Evolutionary conservation across 164 flowering plant species (phyloP), one percentile per base, ranked within the genome.

Genomic region (Vitis labrusca): DNA sequence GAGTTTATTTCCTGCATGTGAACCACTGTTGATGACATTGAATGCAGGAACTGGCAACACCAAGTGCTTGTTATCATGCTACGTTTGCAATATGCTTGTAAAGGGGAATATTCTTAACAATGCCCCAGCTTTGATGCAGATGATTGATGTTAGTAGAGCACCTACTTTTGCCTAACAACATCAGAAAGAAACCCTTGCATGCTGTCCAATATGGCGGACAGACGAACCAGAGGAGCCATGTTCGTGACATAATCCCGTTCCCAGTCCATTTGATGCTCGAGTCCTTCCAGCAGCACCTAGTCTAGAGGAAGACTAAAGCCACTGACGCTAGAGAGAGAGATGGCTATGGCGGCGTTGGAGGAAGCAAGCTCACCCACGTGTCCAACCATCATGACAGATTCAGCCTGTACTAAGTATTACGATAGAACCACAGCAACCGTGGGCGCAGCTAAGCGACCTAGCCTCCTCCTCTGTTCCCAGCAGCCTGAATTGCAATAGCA

Each of bases 321-420:
- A 10, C 80, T 74, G 65, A 80, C 83, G 2, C 37, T 65, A 9
- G 66, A 30, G 54, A 80, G 61, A 50, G 83, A 80, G 56, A 61
- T 32, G 29, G 83, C 83, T 2, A 80, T 66, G 60, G 83, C 67
- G 59, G 79, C 59, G 69, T 80, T 74, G 1, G 83, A 74, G 44
- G 77, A 80, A 65, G 71, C 50, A n/a, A 80, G 83, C 58, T 74
- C 71, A 12, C 78, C 72, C 0, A 80, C 59, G 63, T 87, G 91
- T 15, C 91, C 91, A n/a, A 87, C 88, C 82, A 87, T 80, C 86
- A 85, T 87, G 51, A 77, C 64, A 1, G 87, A 83, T 2, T 82
- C 71, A 16, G 80, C 75, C 48, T 79, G 83, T 59, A 79, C 23
- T 15, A 78, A 63, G 62, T 66, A 82, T 64, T 78, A 84, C 32